Base-by-base conservation (phyloP, 768 basidiomycete species). In the Lactarius sp. region DNA sequence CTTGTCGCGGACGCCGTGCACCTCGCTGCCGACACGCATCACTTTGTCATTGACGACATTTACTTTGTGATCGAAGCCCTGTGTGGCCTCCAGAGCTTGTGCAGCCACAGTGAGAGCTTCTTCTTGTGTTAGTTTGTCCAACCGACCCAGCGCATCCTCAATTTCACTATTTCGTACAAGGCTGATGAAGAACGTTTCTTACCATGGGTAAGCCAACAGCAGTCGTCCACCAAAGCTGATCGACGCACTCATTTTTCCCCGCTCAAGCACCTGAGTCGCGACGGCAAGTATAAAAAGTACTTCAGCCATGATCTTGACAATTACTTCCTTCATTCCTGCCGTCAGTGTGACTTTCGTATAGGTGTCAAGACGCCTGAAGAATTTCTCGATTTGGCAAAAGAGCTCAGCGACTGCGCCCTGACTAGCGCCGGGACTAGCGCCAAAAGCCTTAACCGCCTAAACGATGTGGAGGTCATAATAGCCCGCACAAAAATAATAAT, bases 251-350 rank as follows among this genome's bases (percentile, higher is more conserved):
- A 10, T 2, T 1, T n/a, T 20, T 6, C 52, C 42, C 10, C 33
- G 16, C 31, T 54, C 36, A 2, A 61, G 49, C 34, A 39, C 36
- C n/a, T 39, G 54, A 14, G 60, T 47, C 9, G 44, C 60, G 20
- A 61, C 27, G 22, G 52, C 44, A 9, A 54, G 52, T 22, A 61
- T 27, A 37, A 8, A 34, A 46, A 61, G 14, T 7, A 54, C 34
- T n/a, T 61, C 22, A 9, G n/a, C 53, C 16, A 61, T 27, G 44
- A 61, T 34, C 0, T 54, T 61, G 34, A 39, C 53, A 20, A 61
- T 34, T 7, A 47, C 44, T 5, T 55, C 52, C 27, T 44, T 18
- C 22, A 61, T 18, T 7, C 36, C 7, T 1, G 5, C 13, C 1
- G 42, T 18, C 1, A n/a, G 44, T 37, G 36, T 22, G 10, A 27